These are phyloP conservation scores for Termitomyces sp. DNA, from an alignment of 768 basidiomycete species.

Conservation along the genomic window DNA sequence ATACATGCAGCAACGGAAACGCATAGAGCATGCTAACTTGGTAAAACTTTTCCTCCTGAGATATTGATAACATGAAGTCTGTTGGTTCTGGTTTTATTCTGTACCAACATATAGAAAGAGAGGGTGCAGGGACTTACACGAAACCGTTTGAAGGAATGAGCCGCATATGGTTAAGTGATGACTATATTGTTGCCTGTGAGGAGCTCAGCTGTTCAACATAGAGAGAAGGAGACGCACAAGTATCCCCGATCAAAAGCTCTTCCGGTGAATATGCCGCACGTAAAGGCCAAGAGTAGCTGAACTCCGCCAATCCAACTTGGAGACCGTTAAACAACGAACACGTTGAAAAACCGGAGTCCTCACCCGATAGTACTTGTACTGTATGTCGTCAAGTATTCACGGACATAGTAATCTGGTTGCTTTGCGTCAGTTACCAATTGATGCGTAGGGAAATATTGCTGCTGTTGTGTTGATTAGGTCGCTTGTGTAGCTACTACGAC, in stretches of 20 bases:
- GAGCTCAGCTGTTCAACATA: neutral
- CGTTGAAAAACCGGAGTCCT: neutral
- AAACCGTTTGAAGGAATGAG: conserved; percentile 9
- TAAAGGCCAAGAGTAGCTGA: conserved; percentile 34
- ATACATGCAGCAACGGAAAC: neutral
- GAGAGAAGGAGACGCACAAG: conserved; percentile 14
- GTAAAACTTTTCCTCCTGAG: conserved; percentile 25
- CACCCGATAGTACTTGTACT: conserved; percentile 17
- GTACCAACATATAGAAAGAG: neutral
- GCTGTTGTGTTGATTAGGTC: neutral
- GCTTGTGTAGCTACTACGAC: neutral
- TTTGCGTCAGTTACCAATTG: neutral
- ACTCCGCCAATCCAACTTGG: conserved; percentile 46
- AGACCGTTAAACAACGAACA: neutral
- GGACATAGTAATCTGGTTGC: conserved; percentile 14
- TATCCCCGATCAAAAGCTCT: conserved; percentile 24
- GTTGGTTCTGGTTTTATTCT: neutral
- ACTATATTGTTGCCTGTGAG: neutral
- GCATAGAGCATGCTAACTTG: conserved; percentile 13
- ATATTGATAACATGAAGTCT: conserved; percentile 27
- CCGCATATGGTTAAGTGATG: conserved; percentile 15
- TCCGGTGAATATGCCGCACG: conserved; percentile 20
- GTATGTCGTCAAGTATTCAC: conserved; percentile 18
- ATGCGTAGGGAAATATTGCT: neutral
- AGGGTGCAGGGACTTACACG: neutral